Evolutionary conservation across 805 yeast species (phyloP), one percentile per base, ranked within the genome.

Genomic region (Saccharomycopsis schoenii): DNA sequence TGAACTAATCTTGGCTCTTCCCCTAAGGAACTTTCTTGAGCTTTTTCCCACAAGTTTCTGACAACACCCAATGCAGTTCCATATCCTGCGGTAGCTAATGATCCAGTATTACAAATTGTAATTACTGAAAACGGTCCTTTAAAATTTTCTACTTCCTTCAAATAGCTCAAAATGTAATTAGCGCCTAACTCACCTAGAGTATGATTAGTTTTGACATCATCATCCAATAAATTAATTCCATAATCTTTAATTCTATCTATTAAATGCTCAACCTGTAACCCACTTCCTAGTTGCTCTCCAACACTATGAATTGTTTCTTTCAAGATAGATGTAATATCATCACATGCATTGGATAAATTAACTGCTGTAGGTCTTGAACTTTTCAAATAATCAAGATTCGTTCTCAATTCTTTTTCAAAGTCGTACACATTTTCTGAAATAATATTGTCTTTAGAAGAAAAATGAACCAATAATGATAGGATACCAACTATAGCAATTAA

Each of bases 401-500:
- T 67, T 1, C 71, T 37, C 59, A 87, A 73, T 24, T 65, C 71
- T 0, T 67, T 60, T 15, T 82, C 76, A 65, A 77, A 76, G 11
- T 59, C 61, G 0, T 61, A 66, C 61, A 76, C 71, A 40, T 70
- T 68, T 1, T 67, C 61, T 34, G 70, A 58, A 62, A 76, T 77
- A 59, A 76, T 74, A 50, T 60, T 71, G 25, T 65, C 62, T 57
- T 72, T 76, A 4, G 62, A 61, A 5, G 56, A 54, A 2, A 83
- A 72, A 66, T 93, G 97, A n/a, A 88, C 83, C 1, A 89, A 85
- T 2, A 93, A 80, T 1, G 97, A 82, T 62, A 92, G 79, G 1
- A 91, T 84, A 4, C 97, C 98, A 1, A 93, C 97, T 61, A 93
- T 89, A 64, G 97, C 97, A 70, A 93, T 93, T 1, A 98, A 98